phyloP scores from a whole-genome alignment of 2,329 filamentous ascomycete genomes.

The Colletotrichum orchidophilum region DNA sequence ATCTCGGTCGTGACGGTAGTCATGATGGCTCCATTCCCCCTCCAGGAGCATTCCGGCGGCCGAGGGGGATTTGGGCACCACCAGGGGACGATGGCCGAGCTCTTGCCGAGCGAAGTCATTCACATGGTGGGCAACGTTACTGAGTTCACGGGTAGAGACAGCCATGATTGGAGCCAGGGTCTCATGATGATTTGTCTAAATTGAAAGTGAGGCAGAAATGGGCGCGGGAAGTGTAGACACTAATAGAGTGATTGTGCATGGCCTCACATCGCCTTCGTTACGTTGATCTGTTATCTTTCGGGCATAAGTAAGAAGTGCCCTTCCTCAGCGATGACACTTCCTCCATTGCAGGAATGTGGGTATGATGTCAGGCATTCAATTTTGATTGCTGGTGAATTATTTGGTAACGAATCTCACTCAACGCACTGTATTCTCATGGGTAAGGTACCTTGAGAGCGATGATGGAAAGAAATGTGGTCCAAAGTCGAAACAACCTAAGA shows the following conservation, averaged over 20 bases:
- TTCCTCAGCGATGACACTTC: background rate
- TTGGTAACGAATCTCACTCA: no score
- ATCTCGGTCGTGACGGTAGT: conserved; percentile 48
- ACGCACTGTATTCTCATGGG: background rate
- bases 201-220: background rate
- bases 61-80: conserved; percentile 49
- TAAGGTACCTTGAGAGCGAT: background rate
- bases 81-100: conserved; percentile 49
- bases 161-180: background rate
- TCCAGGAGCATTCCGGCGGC: conserved; percentile 41
- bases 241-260: background rate
- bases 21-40: conserved; percentile 47
- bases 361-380: background rate
- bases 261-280: background rate
- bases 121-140: background rate
- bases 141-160: background rate
- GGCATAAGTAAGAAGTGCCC: background rate
- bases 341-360: no score
- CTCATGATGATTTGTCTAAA: background rate
- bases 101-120: conserved; percentile 28
- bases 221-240: background rate
- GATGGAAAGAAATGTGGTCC: background rate
- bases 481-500: background rate
- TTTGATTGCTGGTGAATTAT: background rate
- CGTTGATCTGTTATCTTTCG: background rate